Conservation (phyloP, 768 basidiomycete genomes). For the Serendipita sp. region DNA sequence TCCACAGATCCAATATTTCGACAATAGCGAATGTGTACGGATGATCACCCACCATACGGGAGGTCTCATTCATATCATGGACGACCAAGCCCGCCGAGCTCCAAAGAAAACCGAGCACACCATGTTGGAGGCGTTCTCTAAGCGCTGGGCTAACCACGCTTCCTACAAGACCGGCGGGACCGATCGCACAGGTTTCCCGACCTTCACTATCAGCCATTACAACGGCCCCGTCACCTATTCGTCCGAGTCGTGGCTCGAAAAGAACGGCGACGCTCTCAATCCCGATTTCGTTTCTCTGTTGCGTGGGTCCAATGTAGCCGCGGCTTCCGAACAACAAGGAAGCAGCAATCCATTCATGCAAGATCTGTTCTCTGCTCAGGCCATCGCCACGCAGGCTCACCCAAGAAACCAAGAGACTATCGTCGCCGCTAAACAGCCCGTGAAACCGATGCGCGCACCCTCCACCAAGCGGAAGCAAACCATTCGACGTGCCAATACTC, state of each 20-base stretch:
- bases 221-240: conserved; percentile 86
- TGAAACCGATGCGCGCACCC: conserved; percentile 87
- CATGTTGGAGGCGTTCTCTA: conserved; percentile 87
- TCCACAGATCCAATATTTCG: conserved; percentile 63
- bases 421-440: conserved; percentile 81
- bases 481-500: conserved; percentile 43
- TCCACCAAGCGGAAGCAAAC: conserved; percentile 72
- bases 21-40: conserved; percentile 79
- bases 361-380: conserved; percentile 71
- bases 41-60: conserved; percentile 75
- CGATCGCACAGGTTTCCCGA: conserved; percentile 63
- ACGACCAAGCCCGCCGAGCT: conserved; percentile 76
- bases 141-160: conserved; percentile 87
- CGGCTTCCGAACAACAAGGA: conserved; percentile 47
- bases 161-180: conserved; percentile 70
- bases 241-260: conserved; percentile 73
- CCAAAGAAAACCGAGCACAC: conserved; percentile 85
- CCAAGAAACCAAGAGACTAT: conserved; percentile 90
- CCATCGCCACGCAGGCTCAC: conserved; percentile 83
- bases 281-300: conserved; percentile 86
- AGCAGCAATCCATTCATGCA: conserved; percentile 86
- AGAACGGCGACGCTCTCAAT: conserved; percentile 77
- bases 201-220: conserved; percentile 85
- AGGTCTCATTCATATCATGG: conserved; percentile 92
- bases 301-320: conserved; percentile 37